Evolutionary conservation across 208 protist species (phyloP), one percentile per base, ranked within the genome.

Genomic region (Porcisia deanei): DNA sequence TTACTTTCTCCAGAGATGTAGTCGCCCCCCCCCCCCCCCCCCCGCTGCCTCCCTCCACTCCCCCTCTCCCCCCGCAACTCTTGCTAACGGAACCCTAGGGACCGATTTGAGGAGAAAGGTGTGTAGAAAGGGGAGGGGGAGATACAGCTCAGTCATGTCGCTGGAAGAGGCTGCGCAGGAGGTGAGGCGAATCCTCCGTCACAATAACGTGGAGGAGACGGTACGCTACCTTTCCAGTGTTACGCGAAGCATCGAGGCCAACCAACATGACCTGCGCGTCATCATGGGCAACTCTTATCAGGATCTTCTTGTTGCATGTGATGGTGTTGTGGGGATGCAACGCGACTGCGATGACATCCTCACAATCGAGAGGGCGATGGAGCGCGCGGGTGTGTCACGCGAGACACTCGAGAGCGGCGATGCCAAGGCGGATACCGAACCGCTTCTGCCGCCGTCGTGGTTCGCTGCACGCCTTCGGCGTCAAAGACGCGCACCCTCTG

Each of bases 201-300:
- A 88, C 3, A 95, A 95, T 77, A 88, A 87, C 22, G 82, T 90
- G 14, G 79, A 77, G 3, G 83, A 92, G 70, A 71, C 83, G 2
- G 77, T 84, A 1, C 80, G 87, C 52, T 92, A 94, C 67, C 83
- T 91, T 34, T 73, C 70, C 70, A 89, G 72, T 16, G 80, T 94
- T 12, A 83, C 82, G 10, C 84, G 85, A 39, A 85, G 77, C 73
- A 90, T 93, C 69, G 79, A 88, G 18, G 90, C 84, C 37, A 90
- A 85, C 70, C 77, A 84, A n/a, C 74, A 81, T 53, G 69, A 82
- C 52, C 78, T 91, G 25, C 81, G 83, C 45, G 76, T 76, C 45
- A 63, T 89, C 41, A 88, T 91, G n/a, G 88, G 90, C 20, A 83
- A 83, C 66, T 89, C 83, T 4, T 90, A 91, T 64, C 75, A 76